Base-by-base conservation (phyloP, 2,329 filamentous ascomycete species). In the Penicillium sp. region DNA sequence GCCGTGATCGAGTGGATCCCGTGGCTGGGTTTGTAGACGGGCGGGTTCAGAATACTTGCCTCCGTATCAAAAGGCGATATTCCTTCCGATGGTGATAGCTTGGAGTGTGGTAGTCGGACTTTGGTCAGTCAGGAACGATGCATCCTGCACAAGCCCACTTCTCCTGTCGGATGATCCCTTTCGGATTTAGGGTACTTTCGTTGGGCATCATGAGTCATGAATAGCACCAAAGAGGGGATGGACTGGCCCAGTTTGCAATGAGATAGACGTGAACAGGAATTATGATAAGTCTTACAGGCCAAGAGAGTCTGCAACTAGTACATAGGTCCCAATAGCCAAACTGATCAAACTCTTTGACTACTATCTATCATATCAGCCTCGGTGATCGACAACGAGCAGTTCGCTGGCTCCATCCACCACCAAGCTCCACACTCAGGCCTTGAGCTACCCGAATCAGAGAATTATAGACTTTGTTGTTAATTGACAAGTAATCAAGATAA, bases 61-160 rank as follows among this genome's bases (percentile, higher is more conserved):
- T 26, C 43, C 43, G 42, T 51, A 52, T 35, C 28, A 46, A 45
- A 46, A 55, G 35, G 35, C 16, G 43, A 56, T 45, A 58, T 64
- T 64, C 59, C 55, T 61, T 64, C 55, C 59, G 59, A 58, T 26
- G 48, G 53, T 33, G 13, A 19, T 42, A 48, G n/a, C 52, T 43
- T 58, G 28, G 4, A 51, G 30, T 22, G 38, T 6, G 42, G 33
- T 16, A 30, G 25, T 26, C 14, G 19, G 16, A 10, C 10, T 48
- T 28, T 28, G 13, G 52, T 55, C 22, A 30, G 40, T 64, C 43
- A 59, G 58, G 57, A 63, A 59, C 56, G 22, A 57, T 42, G 33
- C 30, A 63, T 59, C 46, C 28, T 57, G 59, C 43, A 59, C 55
- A 22, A 10, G n/a, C 19, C 33, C 48, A 40, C 19, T 51, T 51